phyloP scores from a whole-genome alignment of 345 rosid genomes.

The Draba incana region DNA sequence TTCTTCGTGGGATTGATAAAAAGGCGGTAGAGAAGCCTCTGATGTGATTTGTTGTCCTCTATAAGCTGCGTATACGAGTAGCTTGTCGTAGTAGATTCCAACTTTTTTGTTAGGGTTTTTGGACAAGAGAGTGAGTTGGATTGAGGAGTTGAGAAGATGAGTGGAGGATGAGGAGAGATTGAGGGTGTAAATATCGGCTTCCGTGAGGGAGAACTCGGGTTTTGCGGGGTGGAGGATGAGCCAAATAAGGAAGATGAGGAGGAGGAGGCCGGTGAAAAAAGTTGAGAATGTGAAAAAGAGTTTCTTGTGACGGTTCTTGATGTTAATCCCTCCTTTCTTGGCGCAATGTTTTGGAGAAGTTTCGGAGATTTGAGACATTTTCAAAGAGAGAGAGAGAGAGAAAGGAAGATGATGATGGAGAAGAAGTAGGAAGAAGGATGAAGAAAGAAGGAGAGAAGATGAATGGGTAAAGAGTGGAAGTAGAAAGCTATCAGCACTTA shows the following conservation, averaged over 20 bases:
- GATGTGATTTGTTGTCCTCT: slow-evolving; percentile 80
- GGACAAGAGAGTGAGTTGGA: slow-evolving; percentile 66
- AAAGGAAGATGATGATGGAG: not conserved
- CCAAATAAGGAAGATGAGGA: slow-evolving; percentile 63
- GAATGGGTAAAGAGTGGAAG: slow-evolving; percentile 26
- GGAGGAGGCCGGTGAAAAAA: slow-evolving; percentile 53
- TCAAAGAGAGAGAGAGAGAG: slow-evolving; percentile 16
- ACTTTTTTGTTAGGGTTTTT: slow-evolving; percentile 72
- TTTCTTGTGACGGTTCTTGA: slow-evolving; percentile 57
- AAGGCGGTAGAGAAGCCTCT: slow-evolving; percentile 63
- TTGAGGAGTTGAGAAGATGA: slow-evolving; percentile 80
- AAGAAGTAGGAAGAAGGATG: not conserved
- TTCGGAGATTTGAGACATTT: slow-evolving; percentile 68
- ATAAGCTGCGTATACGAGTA: slow-evolving; percentile 65
- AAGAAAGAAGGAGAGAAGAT: slow-evolving; percentile 29
- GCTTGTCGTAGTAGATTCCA: slow-evolving; percentile 79
- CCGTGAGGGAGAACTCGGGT: slow-evolving; percentile 71
- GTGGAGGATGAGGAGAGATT: slow-evolving; percentile 55
- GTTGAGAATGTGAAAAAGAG: slow-evolving; percentile 56
- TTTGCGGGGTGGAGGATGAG: slow-evolving; percentile 74
- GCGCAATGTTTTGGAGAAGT: slow-evolving; percentile 85
- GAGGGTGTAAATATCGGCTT: slow-evolving; percentile 65
- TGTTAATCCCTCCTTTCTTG: slow-evolving; percentile 47
- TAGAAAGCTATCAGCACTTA: slow-evolving; percentile 42
- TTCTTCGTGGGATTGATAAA: slow-evolving; percentile 76